Evolutionary conservation across 140 eudicot species (phyloP).

Genomic region (Ambrosia hybrid): DNA sequence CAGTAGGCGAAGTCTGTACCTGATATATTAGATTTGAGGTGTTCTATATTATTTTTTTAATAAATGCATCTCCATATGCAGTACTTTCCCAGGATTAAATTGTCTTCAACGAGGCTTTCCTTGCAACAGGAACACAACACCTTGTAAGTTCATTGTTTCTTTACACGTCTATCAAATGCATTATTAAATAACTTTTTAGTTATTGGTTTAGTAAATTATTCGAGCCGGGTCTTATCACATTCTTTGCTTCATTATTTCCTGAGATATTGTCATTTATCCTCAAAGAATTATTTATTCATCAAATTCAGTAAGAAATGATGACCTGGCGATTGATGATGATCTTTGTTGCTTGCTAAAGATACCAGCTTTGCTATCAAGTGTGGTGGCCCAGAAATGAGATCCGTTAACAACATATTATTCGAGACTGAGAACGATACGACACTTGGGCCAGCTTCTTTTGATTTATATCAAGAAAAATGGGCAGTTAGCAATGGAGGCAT

Average conservation of each 20-base stretch:
- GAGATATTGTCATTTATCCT: constrained; percentile 1
- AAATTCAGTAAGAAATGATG: constrained; percentile 28
- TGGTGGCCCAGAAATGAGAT: constrained; percentile 46
- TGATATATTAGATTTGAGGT: too few species aligned
- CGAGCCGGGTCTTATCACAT: not conserved
- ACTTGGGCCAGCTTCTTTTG: constrained; percentile 46
- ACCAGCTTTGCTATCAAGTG: constrained; percentile 48
- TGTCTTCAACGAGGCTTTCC: constrained; percentile 55
- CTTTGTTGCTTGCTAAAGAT: constrained; percentile 34
- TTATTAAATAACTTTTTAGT: too few species aligned
- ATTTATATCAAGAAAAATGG: constrained; percentile 33
- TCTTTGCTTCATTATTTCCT: not conserved
- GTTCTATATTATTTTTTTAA: not conserved
- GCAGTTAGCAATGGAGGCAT: constrained; percentile 47
- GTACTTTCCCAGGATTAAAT: constrained; percentile 40
- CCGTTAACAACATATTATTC: constrained; percentile 27
- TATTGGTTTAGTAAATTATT: too few species aligned
- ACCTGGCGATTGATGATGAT: constrained; percentile 23
- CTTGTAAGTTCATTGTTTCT: constrained; percentile 37
- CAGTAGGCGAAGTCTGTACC: too few species aligned
- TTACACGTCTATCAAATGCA: not conserved
- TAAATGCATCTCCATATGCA: constrained; percentile 25
- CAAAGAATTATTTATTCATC: constrained; percentile 1
- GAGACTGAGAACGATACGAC: constrained; percentile 43
- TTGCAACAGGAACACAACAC: constrained; percentile 40